phyloP scores from a whole-genome alignment of 768 basidiomycete genomes.

The Myochromella boudieri region DNA sequence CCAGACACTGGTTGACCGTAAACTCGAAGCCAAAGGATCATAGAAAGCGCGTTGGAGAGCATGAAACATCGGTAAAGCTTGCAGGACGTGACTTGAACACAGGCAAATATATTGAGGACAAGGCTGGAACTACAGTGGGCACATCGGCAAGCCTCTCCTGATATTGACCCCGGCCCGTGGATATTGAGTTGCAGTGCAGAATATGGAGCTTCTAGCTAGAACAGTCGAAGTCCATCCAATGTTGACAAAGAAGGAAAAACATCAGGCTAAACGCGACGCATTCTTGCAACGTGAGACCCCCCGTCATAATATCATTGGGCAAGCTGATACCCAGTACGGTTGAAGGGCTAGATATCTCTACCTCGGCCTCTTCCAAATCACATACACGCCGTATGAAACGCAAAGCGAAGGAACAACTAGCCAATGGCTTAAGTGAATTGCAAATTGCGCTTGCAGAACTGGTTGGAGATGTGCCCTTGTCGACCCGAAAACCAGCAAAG shows the following conservation, averaged over 20 bases:
- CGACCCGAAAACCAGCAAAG: constrained; percentile 14
- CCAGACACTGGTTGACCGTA: no score
- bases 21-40: constrained; percentile 38
- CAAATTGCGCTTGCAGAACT: constrained; percentile 56
- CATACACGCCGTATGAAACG: constrained; percentile 71
- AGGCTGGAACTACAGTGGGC: constrained; percentile 40
- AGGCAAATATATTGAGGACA: constrained; percentile 47
- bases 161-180: constrained; percentile 9
- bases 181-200: constrained; percentile 29
- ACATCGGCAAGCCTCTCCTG: constrained; percentile 35
- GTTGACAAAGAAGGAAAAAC: constrained; percentile 68
- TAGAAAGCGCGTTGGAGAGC: constrained; percentile 42
- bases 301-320: neutral
- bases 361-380: constrained; percentile 66
- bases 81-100: constrained; percentile 48
- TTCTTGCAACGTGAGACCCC: constrained; percentile 59
- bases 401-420: constrained; percentile 62
- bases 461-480: constrained; percentile 31
- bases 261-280: constrained; percentile 61
- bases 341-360: constrained; percentile 48
- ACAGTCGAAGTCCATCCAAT: constrained; percentile 19
- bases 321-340: neutral
- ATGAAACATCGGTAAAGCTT: constrained; percentile 52
- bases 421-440: constrained; percentile 49
- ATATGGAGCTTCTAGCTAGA: constrained; percentile 41